Base-by-base conservation (phyloP, 495 filamentous ascomycete species). In the Podospora comata region DNA sequence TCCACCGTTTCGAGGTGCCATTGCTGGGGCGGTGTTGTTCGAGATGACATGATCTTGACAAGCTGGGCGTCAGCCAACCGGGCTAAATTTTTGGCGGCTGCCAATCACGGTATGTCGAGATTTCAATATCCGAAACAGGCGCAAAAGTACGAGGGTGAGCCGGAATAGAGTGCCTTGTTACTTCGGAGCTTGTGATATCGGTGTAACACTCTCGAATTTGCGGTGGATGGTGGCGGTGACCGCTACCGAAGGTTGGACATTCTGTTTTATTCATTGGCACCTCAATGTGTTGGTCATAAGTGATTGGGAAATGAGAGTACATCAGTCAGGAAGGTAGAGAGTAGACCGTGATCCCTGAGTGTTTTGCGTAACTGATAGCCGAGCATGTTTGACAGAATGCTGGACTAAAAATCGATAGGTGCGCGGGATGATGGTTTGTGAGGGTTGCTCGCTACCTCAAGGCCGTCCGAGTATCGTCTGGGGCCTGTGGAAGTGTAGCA, bases 101-200 rank as follows among this genome's bases (percentile, higher is more conserved):
- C 55, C 55, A 58, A 58, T 58, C 55, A 58, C 55, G 4, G 55
- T 2, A 26, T 2, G 23, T 26, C 55, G n/a, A 58, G 23, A 58
- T 7, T 26, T 13, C 7, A 58, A 58, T 58, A n/a, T 58, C 55
- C 55, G 19, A 58, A 58, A 58, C 55, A 26, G 55, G 55, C 55
- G 55, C n/a, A 20, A 18, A 58, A 58, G 55, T 58, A 58, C 55
- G 55, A 20, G 23, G 23, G 23, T 20, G 55, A 58, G 39, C 15
- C 2, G 39, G 39, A 48, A 3, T 13, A 48, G 39, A 48, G 5
- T 16, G 15, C 39, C 15, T 13, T 13, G 13, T 13, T 3, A 48
- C 39, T 48, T 48, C 39, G 39, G 39, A 48, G 39, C 13, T 48
- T 1, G 2, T 48, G 13, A 48, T 2, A 48, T 48, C 39, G 9